Evolutionary conservation across 2,329 filamentous ascomycete genomes (phyloP).

Genomic region (Fusarium papillatum): DNA sequence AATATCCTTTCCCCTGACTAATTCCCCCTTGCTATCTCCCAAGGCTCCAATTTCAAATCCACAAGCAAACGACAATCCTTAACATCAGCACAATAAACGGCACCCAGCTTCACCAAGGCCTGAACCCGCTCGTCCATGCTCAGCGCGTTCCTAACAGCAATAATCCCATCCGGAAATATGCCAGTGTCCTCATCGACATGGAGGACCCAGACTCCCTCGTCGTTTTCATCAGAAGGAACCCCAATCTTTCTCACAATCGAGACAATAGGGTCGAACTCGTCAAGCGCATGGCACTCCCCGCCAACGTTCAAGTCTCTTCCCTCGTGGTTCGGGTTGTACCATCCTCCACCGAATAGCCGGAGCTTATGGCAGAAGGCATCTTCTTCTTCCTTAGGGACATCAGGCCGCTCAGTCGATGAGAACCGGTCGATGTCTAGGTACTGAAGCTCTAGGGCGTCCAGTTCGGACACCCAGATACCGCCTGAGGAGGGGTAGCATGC

Average conservation of each 20-base stretch:
- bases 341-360: constrained; percentile 13
- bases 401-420: constrained; percentile 16
- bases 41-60: not conserved
- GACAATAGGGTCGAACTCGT: constrained; percentile 8
- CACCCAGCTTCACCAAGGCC: constrained; percentile 13
- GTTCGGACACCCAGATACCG: constrained; percentile 17
- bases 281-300: constrained; percentile 9
- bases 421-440: constrained; percentile 17
- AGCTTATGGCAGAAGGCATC: constrained; percentile 18
- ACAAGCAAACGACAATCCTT: not conserved
- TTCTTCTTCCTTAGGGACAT: constrained; percentile 15
- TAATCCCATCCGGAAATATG: constrained; percentile 10
- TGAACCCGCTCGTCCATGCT: constrained; percentile 16
- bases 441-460: constrained; percentile 17
- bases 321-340: constrained; percentile 13
- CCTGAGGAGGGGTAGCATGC: constrained; percentile 18
- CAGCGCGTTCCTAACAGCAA: constrained; percentile 13
- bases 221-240: constrained; percentile 9
- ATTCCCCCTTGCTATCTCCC: not conserved
- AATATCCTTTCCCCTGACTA: not conserved
- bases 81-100: not conserved
- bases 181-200: constrained; percentile 13
- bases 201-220: constrained; percentile 12
- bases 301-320: constrained; percentile 10
- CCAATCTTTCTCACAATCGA: constrained; percentile 16